Evolutionary conservation across 108 stramenopile species (phyloP), one percentile per base, ranked within the genome.

Genomic region (Pseudonitzschia delicatissima): DNA sequence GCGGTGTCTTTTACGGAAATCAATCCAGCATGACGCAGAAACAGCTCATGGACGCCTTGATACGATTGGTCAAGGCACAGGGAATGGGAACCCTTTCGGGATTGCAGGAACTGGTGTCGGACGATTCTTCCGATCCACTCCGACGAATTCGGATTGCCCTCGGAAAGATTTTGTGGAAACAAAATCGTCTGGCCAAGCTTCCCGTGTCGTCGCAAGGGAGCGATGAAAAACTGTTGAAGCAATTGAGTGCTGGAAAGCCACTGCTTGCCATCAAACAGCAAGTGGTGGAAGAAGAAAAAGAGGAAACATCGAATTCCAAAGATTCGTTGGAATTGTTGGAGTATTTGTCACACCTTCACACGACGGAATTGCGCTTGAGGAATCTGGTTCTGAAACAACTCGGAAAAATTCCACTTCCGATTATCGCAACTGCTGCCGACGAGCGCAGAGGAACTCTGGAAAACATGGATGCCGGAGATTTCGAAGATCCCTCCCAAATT

Each of bases 401-500:
- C 31, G 76, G 79, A 29, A 45, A 61, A 59, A 63, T 85, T 67
- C 69, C 87, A 57, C 28, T 74, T 60, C 12, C 77, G 25, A 72
- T 86, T 0, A 77, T 93, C 21, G 82, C 91, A 4, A 87, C 83
- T 26, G 86, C 85, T 11, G 87, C 87, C 1, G 91, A 93, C 57
- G 91, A 93, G 67, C 73, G 82, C 11, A 62, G 69, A 29, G 81
- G 79, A 1, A 70, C 81, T n/a, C 65, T 82, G 42, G 87, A 84
- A 64, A 74, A 77, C 26, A 62, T 76, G 70, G 91, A 93, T 57
- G 72, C 72, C 44, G 37, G 60, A 0, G 73, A 80, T 40, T 93
- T 88, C 68, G 69, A 71, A 49, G 80, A 84, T 42, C 35, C 45
- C 20, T 66, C 68, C 17, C 42, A 45, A 1, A 81, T 91, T 37